These are phyloP conservation scores for Penicillium lividum DNA, from an alignment of 495 filamentous ascomycete species.

Conservation along the genomic window DNA sequence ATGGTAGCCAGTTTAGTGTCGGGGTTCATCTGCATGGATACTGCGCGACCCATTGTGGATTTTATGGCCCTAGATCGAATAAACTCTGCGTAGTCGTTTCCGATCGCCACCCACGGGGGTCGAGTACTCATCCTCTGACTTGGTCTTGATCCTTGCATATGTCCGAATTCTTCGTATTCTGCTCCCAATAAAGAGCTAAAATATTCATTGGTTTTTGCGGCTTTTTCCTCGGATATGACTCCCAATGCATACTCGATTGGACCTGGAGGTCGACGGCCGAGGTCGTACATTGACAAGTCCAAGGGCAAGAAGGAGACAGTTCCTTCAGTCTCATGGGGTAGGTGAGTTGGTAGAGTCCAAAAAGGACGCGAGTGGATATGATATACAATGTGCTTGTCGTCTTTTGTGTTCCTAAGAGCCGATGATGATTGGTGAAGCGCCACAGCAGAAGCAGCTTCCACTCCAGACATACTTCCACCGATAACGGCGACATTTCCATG, in stretches of 20 bases:
- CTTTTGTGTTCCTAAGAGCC: slow-evolving; percentile 19
- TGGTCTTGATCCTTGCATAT: slow-evolving; percentile 5
- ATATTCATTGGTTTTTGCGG: slow-evolving; percentile 51
- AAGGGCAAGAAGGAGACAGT: slow-evolving; percentile 65
- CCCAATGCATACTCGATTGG: slow-evolving; percentile 61
- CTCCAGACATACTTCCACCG: slow-evolving; percentile 82
- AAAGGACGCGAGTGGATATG: slow-evolving; percentile 70
- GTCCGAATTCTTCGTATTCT: slow-evolving; percentile 52
- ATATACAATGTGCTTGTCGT: slow-evolving; percentile 49
- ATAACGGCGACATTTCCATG: slow-evolving; percentile 71
- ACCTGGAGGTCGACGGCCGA: slow-evolving; percentile 56
- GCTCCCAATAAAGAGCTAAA: slow-evolving; percentile 59
- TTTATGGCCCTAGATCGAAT: slow-evolving; percentile 65
- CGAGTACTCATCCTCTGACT: slow-evolving; percentile 29
- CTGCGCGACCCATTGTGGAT: slow-evolving; percentile 35
- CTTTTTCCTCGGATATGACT: slow-evolving; percentile 55
- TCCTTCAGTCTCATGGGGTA: slow-evolving; percentile 42
- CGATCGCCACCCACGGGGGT: slow-evolving; percentile 67
- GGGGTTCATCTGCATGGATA: slow-evolving; percentile 21
- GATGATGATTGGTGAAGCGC: slow-evolving; percentile 67
- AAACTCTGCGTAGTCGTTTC: slow-evolving; percentile 70
- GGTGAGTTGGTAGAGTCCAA: slow-evolving; percentile 71
- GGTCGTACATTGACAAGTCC: slow-evolving; percentile 76
- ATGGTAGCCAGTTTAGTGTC: slow-evolving; percentile 28
- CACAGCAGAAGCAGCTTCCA: slow-evolving; percentile 71